A percentile compares a stretch with the other conserved stretches of the same genome.
Conservation (phyloP, 257 asterid species). For the Scutellaria minor region DNA sequence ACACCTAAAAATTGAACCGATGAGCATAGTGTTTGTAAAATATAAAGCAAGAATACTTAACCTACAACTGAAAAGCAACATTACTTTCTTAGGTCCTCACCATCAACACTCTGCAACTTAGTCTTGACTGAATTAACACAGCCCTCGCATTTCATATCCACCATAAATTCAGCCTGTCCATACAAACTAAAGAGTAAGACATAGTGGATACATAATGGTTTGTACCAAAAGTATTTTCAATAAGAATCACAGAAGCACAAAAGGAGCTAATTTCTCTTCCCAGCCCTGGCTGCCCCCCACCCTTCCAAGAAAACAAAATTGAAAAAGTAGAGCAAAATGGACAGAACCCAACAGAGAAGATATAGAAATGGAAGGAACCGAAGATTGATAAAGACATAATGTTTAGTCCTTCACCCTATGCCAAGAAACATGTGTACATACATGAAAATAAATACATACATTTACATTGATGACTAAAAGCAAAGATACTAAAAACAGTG, state of each 20-base stretch:
- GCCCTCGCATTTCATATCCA: constrained; percentile 90
- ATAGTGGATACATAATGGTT: not conserved
- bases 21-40: constrained; percentile 3
- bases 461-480: not conserved
- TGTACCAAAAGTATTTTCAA: not conserved
- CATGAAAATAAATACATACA: not conserved
- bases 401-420: not conserved
- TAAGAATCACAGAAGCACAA: not conserved
- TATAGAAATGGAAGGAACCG: constrained; percentile 5
- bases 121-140: constrained; percentile 82
- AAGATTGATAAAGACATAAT: not conserved
- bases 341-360: not conserved
- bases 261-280: not conserved
- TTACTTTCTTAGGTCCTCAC: constrained; percentile 48
- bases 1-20: constrained; percentile 55
- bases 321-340: not conserved
- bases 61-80: not conserved
- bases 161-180: constrained; percentile 91
- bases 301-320: not conserved
- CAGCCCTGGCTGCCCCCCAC: not conserved
- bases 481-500: constrained; percentile 5
- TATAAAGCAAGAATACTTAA: not conserved
- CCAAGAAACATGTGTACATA: not conserved
- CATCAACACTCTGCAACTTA: constrained; percentile 76
- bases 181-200: constrained; percentile 30